Evolutionary conservation across 805 yeast genomes (phyloP), one percentile per base, ranked within the genome.

Genomic region (Candida nanaspora): DNA sequence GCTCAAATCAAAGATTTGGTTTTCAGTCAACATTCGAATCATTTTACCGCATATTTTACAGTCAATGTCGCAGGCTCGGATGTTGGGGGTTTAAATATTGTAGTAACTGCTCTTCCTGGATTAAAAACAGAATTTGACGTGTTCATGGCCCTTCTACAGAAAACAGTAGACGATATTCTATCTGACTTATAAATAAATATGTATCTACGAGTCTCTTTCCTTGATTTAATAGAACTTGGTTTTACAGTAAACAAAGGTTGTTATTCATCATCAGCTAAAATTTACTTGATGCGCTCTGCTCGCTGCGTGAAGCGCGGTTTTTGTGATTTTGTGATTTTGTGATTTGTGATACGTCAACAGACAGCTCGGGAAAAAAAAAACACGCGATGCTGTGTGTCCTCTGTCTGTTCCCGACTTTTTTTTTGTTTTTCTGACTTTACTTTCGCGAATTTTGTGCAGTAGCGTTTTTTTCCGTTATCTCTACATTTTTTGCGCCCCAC

Each of bases 1-100:
- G 38, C 44, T 27, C 37, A 47, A 18, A 39, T 52, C 15, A 28
- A 28, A 18, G 45, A 52, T 34, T 9, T 50, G 29, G 32, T 45
- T 6, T 55, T 55, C 33, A 37, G 34, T 21, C 57, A 55, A 37
- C 43, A 50, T 2, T 21, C 45, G 4, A 48, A 50, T 11, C 16
- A 38, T 2, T 19, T 34, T 3, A 33, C 41, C 4, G 34, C 45
- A 0, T 49, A 44, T 23, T 46, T 47, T 32, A 47, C 47, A 1
- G 39, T 47, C 18, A 48, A 48, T 39, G 46, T 46, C n/a, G 33
- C 46, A 1, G 47, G 53, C 9, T 43, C 51, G 4, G 48, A 44
- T 20, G 21, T 39, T 2, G 48, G 46, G 6, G 54, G 52, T 3
- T 14, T 50, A 5, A 51, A 50, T 36, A 7, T 53, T 2, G 35